Conservation (phyloP, 192 early-diverging fungal genomes). For the Dispira parvispora region DNA sequence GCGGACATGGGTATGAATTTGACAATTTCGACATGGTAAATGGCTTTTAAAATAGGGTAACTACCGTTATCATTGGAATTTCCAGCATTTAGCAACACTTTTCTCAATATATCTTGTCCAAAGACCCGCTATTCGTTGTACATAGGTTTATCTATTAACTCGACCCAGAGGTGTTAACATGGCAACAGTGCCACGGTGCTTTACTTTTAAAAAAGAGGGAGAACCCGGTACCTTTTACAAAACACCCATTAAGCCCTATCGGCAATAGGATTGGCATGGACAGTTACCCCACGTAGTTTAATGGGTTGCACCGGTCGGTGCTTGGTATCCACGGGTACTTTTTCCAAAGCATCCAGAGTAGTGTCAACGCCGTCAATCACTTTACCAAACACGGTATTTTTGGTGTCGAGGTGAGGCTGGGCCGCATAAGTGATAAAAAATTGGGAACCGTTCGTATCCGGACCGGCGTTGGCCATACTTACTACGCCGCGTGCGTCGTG, state of each 20-base stretch:
- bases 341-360: constrained; percentile 72
- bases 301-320: constrained; percentile 63
- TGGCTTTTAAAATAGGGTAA: no score
- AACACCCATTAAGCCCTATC: constrained; percentile 18
- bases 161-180: no score
- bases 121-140: no score
- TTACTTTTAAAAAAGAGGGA: no score
- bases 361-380: constrained; percentile 76
- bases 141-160: no score
- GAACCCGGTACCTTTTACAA: no score
- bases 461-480: constrained; percentile 85
- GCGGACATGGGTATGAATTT: no score
- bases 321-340: constrained; percentile 69
- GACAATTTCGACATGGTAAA: no score
- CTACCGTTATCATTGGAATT: no score
- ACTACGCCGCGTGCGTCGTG: constrained; percentile 47
- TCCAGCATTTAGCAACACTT: no score
- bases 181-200: no score
- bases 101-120: no score
- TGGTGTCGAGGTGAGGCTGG: constrained; percentile 75
- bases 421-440: constrained; percentile 85
- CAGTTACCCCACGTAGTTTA: constrained; percentile 53
- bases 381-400: constrained; percentile 83
- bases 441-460: constrained; percentile 77
- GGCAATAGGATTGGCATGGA: constrained; percentile 92